These are phyloP conservation scores for Bullera alba DNA, from an alignment of 768 basidiomycete species.

Conservation along the genomic window DNA sequence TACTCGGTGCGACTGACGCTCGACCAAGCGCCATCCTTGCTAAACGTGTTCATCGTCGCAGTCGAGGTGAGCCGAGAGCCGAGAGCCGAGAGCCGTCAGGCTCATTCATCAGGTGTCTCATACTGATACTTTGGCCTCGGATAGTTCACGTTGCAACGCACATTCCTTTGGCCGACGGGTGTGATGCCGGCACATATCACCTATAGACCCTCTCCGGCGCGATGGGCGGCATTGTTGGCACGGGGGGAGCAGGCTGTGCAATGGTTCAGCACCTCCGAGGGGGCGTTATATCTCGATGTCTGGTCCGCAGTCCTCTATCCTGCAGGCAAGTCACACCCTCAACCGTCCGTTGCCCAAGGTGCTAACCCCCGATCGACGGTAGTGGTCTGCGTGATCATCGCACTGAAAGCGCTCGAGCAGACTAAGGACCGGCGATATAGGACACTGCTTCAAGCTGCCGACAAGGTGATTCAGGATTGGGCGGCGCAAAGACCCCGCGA, in stretches of 20 bases:
- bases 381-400: slow-evolving; percentile 13
- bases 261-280: slow-evolving; percentile 12
- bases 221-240: slow-evolving; percentile 6
- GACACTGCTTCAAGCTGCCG: slow-evolving; percentile 4
- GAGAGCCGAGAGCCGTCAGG: background rate
- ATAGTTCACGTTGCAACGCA: slow-evolving; percentile 17
- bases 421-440: slow-evolving; percentile 8
- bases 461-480: slow-evolving; percentile 14
- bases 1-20: slow-evolving; percentile 7
- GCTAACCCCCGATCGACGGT: background rate
- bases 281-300: slow-evolving; percentile 17
- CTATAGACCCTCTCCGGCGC: slow-evolving; percentile 8
- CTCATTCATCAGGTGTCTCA: background rate
- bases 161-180: slow-evolving; percentile 14
- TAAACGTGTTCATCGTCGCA: slow-evolving; percentile 14
- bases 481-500: slow-evolving; percentile 3
- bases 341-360: background rate
- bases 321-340: slow-evolving; percentile 6
- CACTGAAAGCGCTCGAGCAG: slow-evolving; percentile 6
- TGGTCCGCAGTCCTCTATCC: slow-evolving; percentile 16
- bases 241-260: slow-evolving; percentile 11
- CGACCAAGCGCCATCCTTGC: slow-evolving; percentile 9
- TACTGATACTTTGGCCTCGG: no score
- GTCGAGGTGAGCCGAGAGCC: slow-evolving; percentile 5
- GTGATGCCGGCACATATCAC: slow-evolving; percentile 12